These are phyloP conservation scores for Cercis canadensis DNA, from an alignment of 306 rosid genomes.

Conservation along the genomic window DNA sequence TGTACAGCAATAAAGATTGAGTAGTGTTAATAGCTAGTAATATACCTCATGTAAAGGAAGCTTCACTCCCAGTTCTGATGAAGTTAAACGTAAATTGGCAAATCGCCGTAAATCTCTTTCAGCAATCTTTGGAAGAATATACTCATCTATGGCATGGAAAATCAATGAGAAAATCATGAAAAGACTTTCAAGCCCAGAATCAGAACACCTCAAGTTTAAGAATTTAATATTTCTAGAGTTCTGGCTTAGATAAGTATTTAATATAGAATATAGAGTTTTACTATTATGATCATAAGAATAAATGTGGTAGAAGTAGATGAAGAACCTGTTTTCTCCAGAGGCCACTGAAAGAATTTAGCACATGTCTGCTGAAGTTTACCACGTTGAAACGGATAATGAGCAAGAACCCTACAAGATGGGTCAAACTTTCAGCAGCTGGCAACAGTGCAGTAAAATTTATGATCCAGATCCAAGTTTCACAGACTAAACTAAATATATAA, in stretches of 20 bases:
- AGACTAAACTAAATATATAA: slow-evolving; percentile 26
- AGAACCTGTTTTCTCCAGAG: slow-evolving; percentile 79
- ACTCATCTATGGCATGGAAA: slow-evolving; percentile 63
- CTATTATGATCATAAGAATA: not conserved
- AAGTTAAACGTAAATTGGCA: slow-evolving; percentile 64
- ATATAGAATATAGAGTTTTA: no score
- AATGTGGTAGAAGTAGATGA: slow-evolving; percentile 28
- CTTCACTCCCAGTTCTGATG: slow-evolving; percentile 61
- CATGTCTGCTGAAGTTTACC: slow-evolving; percentile 65
- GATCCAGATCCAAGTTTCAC: slow-evolving; percentile 18
- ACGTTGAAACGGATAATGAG: slow-evolving; percentile 68
- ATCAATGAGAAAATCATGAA: slow-evolving; percentile 25
- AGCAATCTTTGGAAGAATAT: slow-evolving; percentile 80
- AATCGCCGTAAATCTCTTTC: slow-evolving; percentile 77
- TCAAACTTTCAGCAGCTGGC: slow-evolving; percentile 27
- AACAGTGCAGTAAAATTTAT: slow-evolving; percentile 6
- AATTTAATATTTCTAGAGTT: not conserved
- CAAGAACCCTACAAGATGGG: slow-evolving; percentile 57
- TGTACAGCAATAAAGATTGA: slow-evolving; percentile 16
- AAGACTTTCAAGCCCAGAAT: slow-evolving; percentile 1
- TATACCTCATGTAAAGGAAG: slow-evolving; percentile 68
- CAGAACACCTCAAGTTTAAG: slow-evolving; percentile 7
- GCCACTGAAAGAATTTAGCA: slow-evolving; percentile 65
- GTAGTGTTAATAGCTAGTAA: slow-evolving; percentile 12
- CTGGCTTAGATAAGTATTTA: not conserved